Evolutionary conservation across 805 yeast genomes (phyloP).

Genomic region (Kodamaea kaohsiungensis): DNA sequence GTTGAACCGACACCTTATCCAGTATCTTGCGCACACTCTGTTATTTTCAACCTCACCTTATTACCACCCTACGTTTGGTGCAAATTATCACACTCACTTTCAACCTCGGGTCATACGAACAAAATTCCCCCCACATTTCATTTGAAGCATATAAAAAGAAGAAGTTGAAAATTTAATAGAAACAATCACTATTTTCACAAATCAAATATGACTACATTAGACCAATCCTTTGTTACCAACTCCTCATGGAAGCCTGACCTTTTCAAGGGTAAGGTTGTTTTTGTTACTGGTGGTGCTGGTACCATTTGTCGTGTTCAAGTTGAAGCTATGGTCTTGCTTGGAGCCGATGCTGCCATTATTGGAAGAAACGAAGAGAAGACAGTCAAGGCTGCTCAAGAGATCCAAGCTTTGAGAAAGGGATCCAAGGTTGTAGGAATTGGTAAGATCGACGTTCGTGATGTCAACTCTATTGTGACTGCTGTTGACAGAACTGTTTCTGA

Average conservation of each 20-base stretch:
- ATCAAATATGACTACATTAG: constrained; percentile 29
- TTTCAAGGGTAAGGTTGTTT: constrained; percentile 82
- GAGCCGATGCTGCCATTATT: constrained; percentile 83
- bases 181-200: background rate
- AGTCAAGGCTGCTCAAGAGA: constrained; percentile 63
- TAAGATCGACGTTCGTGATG: constrained; percentile 75
- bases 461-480: constrained; percentile 59
- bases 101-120: background rate
- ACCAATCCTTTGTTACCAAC: constrained; percentile 28
- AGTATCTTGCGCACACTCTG: background rate
- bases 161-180: background rate
- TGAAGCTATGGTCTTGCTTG: constrained; percentile 78
- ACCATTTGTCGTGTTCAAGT: constrained; percentile 91
- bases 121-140: constrained; percentile 3
- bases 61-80: background rate
- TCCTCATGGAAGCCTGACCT: constrained; percentile 56
- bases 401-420: constrained; percentile 56
- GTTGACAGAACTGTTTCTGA: constrained; percentile 62
- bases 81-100: constrained; percentile 3
- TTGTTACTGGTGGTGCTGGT: constrained; percentile 96
- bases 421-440: constrained; percentile 71
- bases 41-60: background rate
- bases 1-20: too few relatives aligned
- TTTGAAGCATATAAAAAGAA: constrained; percentile 3
- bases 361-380: constrained; percentile 78